These are phyloP conservation scores for Venturia pyrina DNA, from an alignment of 2,329 filamentous ascomycete species.

Conservation along the genomic window DNA sequence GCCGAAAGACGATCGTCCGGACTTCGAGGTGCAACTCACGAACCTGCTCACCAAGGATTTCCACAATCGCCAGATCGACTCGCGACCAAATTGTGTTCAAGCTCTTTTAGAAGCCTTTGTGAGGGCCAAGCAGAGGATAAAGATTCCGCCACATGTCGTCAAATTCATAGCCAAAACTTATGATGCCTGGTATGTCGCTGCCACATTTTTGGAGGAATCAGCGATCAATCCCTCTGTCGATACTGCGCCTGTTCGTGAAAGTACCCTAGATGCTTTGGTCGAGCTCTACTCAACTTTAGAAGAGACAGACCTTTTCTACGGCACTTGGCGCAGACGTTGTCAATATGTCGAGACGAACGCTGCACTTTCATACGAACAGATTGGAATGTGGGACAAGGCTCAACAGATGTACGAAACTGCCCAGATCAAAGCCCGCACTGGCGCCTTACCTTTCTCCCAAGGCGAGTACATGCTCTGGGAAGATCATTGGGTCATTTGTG, in stretches of 20 bases:
- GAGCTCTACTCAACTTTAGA: slow-evolving; percentile 84
- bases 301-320: slow-evolving; percentile 96
- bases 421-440: slow-evolving; percentile 92
- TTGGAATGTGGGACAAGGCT: slow-evolving; percentile 98
- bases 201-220: slow-evolving; percentile 80
- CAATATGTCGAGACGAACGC: slow-evolving; percentile 98
- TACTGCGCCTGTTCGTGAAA: slow-evolving; percentile 76
- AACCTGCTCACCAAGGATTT: slow-evolving; percentile 87
- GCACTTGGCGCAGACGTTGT: slow-evolving; percentile 88
- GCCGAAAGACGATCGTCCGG: slow-evolving; percentile 74
- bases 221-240: slow-evolving; percentile 78
- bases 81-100: slow-evolving; percentile 89
- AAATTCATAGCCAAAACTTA: slow-evolving; percentile 93
- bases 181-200: slow-evolving; percentile 93
- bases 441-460: slow-evolving; percentile 90
- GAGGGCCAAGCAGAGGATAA: slow-evolving; percentile 75
- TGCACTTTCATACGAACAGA: slow-evolving; percentile 94
- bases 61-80: slow-evolving; percentile 87
- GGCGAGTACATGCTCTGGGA: slow-evolving; percentile 99
- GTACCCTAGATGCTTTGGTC: slow-evolving; percentile 89
- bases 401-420: slow-evolving; percentile 94
- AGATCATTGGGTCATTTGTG: slow-evolving; percentile 96
- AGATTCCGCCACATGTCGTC: slow-evolving; percentile 88
- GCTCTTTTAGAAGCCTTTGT: slow-evolving; percentile 83
- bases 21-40: slow-evolving; percentile 88